Conservation (phyloP, 306 rosid species). For the Urtica urens region DNA sequence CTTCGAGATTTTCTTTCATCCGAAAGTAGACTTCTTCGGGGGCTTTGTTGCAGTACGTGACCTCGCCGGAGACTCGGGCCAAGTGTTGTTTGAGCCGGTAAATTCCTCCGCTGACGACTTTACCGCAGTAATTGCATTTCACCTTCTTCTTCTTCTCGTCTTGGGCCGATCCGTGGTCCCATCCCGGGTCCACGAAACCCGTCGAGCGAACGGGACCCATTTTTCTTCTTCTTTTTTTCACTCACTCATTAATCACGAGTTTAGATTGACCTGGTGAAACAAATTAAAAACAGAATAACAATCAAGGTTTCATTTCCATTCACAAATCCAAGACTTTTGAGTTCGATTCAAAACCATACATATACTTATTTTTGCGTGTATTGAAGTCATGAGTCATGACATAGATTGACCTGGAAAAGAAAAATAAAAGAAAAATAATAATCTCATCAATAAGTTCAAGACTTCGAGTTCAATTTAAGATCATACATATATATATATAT, state of each 20-base stretch:
- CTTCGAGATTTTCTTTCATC: conserved; percentile 88
- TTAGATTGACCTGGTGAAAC: neutral
- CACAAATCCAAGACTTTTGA: no score
- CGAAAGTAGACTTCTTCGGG: conserved; percentile 79
- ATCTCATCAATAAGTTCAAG: no score
- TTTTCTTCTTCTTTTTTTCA: conserved; percentile 5
- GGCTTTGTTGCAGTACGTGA: conserved; percentile 89
- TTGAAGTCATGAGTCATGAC: no score
- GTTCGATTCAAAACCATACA: no score
- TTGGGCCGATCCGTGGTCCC: conserved; percentile 95
- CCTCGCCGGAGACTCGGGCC: conserved; percentile 96
- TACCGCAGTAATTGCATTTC: conserved; percentile 93
- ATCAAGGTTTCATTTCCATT: no score
- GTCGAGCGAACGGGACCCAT: conserved; percentile 69
- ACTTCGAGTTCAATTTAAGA: no score
- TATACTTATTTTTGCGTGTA: no score
- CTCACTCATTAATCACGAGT: conserved; percentile 10
- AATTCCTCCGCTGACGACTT: conserved; percentile 93
- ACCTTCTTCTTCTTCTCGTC: conserved; percentile 97
- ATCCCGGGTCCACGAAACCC: conserved; percentile 89
- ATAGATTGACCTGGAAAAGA: no score
- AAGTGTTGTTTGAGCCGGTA: conserved; percentile 95
- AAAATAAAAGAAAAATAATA: no score
- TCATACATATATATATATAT: no score
- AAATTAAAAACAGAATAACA: neutral